These are phyloP conservation scores for Pilaira anomala DNA, from an alignment of 192 early-diverging fungal genomes.

Conservation along the genomic window DNA sequence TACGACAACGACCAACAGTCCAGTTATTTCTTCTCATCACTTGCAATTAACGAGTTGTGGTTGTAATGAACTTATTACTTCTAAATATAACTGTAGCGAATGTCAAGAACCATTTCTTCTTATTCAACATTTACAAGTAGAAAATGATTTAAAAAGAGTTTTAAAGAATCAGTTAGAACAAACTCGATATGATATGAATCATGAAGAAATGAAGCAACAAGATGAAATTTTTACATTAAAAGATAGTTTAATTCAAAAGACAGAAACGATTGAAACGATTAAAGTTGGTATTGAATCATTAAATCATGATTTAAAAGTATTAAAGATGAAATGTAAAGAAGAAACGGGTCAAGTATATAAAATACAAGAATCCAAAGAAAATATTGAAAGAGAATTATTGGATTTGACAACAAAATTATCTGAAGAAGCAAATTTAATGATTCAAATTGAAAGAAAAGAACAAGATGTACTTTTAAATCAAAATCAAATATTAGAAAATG, in stretches of 20 bases:
- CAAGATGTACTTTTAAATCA: conserved; percentile 41
- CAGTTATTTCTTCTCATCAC: conserved; percentile 9
- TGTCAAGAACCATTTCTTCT: not conserved
- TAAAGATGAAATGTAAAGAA: conserved; percentile 73
- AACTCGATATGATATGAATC: not conserved
- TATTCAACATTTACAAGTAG: conserved; percentile 4
- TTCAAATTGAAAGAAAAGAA: conserved; percentile 65
- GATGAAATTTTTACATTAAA: conserved; percentile 56
- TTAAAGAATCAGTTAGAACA: not conserved
- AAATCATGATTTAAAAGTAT: conserved; percentile 55
- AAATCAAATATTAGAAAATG: conserved; percentile 49
- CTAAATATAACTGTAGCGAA: not conserved
- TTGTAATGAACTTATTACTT: conserved; percentile 15
- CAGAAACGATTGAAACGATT: conserved; percentile 63
- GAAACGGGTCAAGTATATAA: conserved; percentile 77
- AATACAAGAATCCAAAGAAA: conserved; percentile 82
- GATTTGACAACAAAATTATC: conserved; percentile 86
- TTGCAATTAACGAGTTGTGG: not conserved
- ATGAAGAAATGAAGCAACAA: conserved; percentile 36
- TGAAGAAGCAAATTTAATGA: conserved; percentile 90
- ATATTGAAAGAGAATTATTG: conserved; percentile 86
- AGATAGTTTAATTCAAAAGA: conserved; percentile 55
- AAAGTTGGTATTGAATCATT: conserved; percentile 62
- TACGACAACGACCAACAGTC: conserved; percentile 14
- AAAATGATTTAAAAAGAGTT: not conserved